These are phyloP conservation scores for Alternaria brassicae DNA, from an alignment of 2,329 filamentous ascomycete species.

Conservation along the genomic window DNA sequence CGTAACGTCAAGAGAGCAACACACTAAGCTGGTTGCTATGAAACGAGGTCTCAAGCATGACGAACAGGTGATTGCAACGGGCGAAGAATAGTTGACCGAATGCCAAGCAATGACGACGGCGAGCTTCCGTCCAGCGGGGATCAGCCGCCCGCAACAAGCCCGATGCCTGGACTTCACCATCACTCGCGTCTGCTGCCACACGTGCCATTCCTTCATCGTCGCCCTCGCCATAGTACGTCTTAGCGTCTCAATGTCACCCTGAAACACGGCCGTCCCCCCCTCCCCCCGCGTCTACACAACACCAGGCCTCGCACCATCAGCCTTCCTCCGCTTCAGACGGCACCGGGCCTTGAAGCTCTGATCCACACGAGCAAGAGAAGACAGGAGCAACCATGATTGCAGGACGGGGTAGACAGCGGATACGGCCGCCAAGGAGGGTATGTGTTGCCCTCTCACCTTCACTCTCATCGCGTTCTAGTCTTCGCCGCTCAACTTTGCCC, in stretches of 20 bases:
- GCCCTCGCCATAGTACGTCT: neutral
- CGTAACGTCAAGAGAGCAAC: neutral
- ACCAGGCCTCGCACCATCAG: neutral
- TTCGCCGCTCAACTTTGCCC: neutral
- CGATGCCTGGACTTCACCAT: neutral
- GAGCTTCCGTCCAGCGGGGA: conserved; percentile 7
- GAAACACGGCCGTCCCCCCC: neutral
- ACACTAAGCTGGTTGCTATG: neutral
- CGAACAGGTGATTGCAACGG: neutral
- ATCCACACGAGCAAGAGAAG: neutral
- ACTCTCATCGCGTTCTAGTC: conserved; percentile 2
- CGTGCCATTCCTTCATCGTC: neutral
- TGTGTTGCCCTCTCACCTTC: conserved; percentile 44
- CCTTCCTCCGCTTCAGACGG: conserved; percentile 7
- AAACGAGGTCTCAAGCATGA: neutral
- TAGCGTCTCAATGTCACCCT: neutral
- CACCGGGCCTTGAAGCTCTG: neutral
- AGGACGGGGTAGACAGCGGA: conserved; percentile 66
- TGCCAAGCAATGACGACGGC: conserved; percentile 26
- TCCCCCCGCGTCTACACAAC: neutral
- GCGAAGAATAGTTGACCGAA: conserved; percentile 16
- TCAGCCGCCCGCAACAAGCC: conserved; percentile 9
- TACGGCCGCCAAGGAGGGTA: conserved; percentile 72
- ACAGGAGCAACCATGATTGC: conserved; percentile 55
- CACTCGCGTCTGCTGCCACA: conserved; percentile 3